Base-by-base conservation (phyloP, 2,329 filamentous ascomycete species). In the Mollisiaceae sp. region DNA sequence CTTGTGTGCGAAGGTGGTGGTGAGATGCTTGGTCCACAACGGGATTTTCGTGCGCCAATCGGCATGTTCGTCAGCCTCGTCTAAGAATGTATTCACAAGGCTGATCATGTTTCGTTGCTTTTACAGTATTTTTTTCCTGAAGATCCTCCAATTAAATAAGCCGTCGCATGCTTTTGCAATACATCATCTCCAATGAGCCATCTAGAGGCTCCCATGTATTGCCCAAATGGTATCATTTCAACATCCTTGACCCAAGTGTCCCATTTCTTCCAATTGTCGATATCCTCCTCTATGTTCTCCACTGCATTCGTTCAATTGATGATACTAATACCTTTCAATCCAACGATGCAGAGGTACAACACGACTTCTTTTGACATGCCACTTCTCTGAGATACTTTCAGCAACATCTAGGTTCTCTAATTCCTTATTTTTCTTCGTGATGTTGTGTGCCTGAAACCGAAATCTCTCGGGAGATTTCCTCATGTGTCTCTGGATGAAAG, bases 1-100 rank as follows among this genome's bases (percentile, higher is more conserved):
- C 61, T 63, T 54, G 55, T 54, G 50, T 20, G 27, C 41, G 55
- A 58, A 27, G 14, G 24, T 32, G 27, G 35, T n/a, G 32, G 55
- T 57, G 35, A 20, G 55, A 54, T 54, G 50, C 32, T 54, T 24
- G 50, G 50, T 8, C 50, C 50, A 35, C 22, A 54, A 11, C 6
- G n/a, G 24, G 22, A 32, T 54, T 24, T 54, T 6, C 6, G 24
- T 1, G 1, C 32, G 55, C 59, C 64, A 60, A 60, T 59, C 47
- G 11, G 11, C 39, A 36, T 35, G 12, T 32, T 12, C 41, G 60
- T 38, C 60, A 57, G 64, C 50, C 50, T 54, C 27, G 50, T 54
- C 6, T 20, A 22, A 11, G 11, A 12, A 24, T 22, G 15, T 18
- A 18, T 41, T n/a, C 24, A 52, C 24, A 12, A 54, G 50, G 50